A percentile compares a stretch with the other conserved stretches of the same genome.
Conservation (phyloP, 805 yeast species). For the baker's yeast (Saccharomyces cerevisiae) region DNA sequence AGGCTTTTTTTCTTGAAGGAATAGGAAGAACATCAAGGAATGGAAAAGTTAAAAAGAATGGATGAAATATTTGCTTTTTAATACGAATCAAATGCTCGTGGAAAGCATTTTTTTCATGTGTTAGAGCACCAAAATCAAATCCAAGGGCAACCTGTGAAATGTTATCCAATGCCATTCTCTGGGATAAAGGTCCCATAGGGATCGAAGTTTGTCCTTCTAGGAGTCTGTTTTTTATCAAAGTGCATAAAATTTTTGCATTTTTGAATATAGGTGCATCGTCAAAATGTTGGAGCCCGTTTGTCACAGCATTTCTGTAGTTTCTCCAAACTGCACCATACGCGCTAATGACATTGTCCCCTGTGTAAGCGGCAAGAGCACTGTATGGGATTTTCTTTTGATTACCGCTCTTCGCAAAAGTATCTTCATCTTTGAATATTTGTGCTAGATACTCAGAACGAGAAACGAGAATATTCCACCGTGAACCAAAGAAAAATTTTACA, state of each 20-base stretch:
- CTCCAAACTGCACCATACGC: slow-evolving; percentile 50
- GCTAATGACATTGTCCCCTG: slow-evolving; percentile 55
- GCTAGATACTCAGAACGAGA: slow-evolving; percentile 40
- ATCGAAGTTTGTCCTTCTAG: slow-evolving; percentile 1
- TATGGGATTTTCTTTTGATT: slow-evolving; percentile 51
- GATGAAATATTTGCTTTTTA: slow-evolving; percentile 47
- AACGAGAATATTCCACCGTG: slow-evolving; percentile 52
- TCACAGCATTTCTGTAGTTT: slow-evolving; percentile 37
- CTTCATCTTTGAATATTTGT: slow-evolving; percentile 42
- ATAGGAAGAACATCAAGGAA: slow-evolving; percentile 42
- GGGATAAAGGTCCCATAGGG: slow-evolving; percentile 37
- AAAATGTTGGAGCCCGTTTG: slow-evolving; percentile 45
- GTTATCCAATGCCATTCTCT: slow-evolving; percentile 41
- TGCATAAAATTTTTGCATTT: slow-evolving; percentile 34
- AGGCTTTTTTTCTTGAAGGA: slow-evolving; percentile 39
- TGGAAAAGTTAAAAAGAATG: slow-evolving; percentile 50
- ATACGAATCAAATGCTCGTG: slow-evolving; percentile 37
- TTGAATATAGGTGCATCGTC: slow-evolving; percentile 31
- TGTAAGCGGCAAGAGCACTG: slow-evolving; percentile 44
- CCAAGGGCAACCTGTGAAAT: slow-evolving; percentile 45
- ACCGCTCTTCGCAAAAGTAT: slow-evolving; percentile 49
- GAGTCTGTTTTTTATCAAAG: slow-evolving; percentile 16
- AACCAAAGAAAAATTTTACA: slow-evolving; percentile 51
- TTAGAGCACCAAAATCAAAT: slow-evolving; percentile 37
- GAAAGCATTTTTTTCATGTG: slow-evolving; percentile 26